Evolutionary conservation across 1,284 basidiomycete species (phyloP).

Genomic region (Tetrapyrgos nigripes): DNA sequence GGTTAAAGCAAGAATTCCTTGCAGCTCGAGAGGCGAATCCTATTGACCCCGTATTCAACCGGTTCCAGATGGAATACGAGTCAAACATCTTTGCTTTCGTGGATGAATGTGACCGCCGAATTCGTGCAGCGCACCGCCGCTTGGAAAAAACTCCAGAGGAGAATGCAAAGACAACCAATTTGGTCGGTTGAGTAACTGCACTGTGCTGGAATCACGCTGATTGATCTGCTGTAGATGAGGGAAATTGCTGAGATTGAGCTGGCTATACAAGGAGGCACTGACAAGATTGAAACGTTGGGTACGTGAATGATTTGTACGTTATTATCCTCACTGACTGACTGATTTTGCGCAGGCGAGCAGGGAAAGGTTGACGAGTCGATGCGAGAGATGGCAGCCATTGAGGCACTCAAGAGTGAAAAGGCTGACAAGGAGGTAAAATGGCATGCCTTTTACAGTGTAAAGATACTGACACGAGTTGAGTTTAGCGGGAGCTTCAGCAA

Average conservation of each 20-base stretch:
- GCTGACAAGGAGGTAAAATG: constrained; percentile 87
- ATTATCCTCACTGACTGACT: constrained; percentile 13
- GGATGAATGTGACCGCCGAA: constrained; percentile 97
- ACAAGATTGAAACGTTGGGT: constrained; percentile 97
- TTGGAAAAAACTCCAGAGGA: constrained; percentile 99
- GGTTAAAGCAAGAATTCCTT: constrained; percentile 91
- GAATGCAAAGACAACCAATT: constrained; percentile 96
- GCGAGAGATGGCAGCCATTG: constrained; percentile 96
- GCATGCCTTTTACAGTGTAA: constrained; percentile 15
- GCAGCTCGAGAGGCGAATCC: constrained; percentile 80
- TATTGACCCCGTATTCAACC: constrained; percentile 78
- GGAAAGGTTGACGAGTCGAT: constrained; percentile 99
- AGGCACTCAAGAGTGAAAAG: constrained; percentile 97
- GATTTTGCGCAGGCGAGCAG: constrained; percentile 74
- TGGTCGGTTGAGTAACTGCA: constrained; percentile 56
- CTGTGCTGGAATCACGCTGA: neutral
- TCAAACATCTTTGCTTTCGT: constrained; percentile 95
- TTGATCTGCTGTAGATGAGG: constrained; percentile 73
- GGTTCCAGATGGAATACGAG: constrained; percentile 95
- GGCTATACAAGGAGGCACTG: constrained; percentile 97
- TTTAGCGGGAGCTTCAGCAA: constrained; percentile 90
- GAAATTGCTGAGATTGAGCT: constrained; percentile 99
- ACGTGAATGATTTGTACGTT: constrained; percentile 32
- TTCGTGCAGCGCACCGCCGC: constrained; percentile 91
- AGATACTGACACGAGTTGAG: constrained; percentile 9